Percentiles rank a stretch among this genome's conserved stretches.
phyloP scores from a whole-genome alignment of 305 asterid genomes.

The Fraxinus platypoda region DNA sequence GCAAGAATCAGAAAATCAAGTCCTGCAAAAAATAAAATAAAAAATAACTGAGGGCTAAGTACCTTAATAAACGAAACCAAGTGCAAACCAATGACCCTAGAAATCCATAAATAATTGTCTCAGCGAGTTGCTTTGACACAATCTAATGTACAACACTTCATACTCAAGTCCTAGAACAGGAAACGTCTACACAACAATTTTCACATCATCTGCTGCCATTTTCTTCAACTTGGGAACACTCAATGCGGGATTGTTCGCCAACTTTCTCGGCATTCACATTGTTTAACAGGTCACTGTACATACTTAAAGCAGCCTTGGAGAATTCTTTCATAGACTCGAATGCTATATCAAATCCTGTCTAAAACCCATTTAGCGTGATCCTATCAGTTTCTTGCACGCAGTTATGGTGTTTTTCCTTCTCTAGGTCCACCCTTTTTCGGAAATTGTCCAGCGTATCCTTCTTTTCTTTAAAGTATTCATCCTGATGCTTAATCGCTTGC shows the following conservation, averaged over 20 bases:
- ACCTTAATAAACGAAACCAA: neutral
- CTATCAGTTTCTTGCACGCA: constrained; percentile 67
- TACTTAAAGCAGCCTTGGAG: constrained; percentile 50
- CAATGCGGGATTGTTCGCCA: constrained; percentile 38
- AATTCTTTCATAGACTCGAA: constrained; percentile 69
- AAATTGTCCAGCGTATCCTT: constrained; percentile 53
- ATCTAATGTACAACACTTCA: constrained; percentile 36
- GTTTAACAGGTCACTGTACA: constrained; percentile 54
- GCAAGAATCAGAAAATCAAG: neutral
- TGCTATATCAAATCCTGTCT: constrained; percentile 69
- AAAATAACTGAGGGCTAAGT: neutral
- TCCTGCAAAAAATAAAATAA: neutral
- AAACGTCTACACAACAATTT: constrained; percentile 19
- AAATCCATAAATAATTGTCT: constrained; percentile 38
- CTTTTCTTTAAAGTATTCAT: constrained; percentile 45
- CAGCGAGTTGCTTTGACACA: constrained; percentile 77
- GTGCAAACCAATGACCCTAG: neutral
- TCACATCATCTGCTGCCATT: constrained; percentile 40
- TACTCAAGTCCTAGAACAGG: constrained; percentile 23
- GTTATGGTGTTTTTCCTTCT: constrained; percentile 66
- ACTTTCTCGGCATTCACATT: constrained; percentile 33
- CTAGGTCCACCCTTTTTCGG: constrained; percentile 53
- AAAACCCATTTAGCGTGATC: constrained; percentile 62
- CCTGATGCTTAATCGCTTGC: constrained; percentile 35
- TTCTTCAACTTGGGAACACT: constrained; percentile 37